Evolutionary conservation across 2,329 filamentous ascomycete genomes (phyloP), one percentile per base, ranked within the genome.

Genomic region (Curvularia sp.): DNA sequence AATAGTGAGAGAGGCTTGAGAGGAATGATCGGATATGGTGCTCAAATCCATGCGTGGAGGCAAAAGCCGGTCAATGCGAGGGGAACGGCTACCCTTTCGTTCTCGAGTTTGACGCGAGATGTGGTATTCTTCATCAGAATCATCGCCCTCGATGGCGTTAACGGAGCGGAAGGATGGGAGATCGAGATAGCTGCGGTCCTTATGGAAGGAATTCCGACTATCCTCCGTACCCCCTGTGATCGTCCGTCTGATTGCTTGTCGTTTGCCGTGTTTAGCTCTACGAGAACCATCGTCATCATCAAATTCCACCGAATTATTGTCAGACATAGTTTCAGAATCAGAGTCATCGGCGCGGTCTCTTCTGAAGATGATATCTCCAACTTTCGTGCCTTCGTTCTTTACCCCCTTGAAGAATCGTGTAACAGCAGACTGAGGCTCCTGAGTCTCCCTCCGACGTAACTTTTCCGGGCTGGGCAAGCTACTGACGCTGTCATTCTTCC

Each of bases 331-430:
- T 1, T 80, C 81, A 48, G 76, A 74, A 47, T 84, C 81, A 56
- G 78, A 80, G 63, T 80, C 78, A 12, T 78, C 74, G 49, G 65
- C 68, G 22, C 76, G 70, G 31, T 89, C 87, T 67, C 84, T 85
- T 64, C 83, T 85, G 75, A 87, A 81, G 22, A 89, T 84, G 43
- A 85, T 80, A 49, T 87, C 86, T 15, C 86, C 85, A 33, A 89
- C 82, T 67, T 84, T 86, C 0, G 85, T 84, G 7, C 88, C 83
- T 67, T 89, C 87, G 60, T 82, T 83, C n/a, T 85, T 84, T 2
- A 96, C 85, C 30, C 88, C 89, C 77, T 92, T 94, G 77, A 97
- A 89, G 48, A 97, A 88, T 6, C 89, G 87, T 42, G 88, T 86
- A 8, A 92, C 82, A 35, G 85, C 87, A 9, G 85, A 86, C 39